Evolutionary conservation across 805 yeast species (phyloP), one percentile per base, ranked within the genome.

Genomic region (Cyberlindnera veronae): DNA sequence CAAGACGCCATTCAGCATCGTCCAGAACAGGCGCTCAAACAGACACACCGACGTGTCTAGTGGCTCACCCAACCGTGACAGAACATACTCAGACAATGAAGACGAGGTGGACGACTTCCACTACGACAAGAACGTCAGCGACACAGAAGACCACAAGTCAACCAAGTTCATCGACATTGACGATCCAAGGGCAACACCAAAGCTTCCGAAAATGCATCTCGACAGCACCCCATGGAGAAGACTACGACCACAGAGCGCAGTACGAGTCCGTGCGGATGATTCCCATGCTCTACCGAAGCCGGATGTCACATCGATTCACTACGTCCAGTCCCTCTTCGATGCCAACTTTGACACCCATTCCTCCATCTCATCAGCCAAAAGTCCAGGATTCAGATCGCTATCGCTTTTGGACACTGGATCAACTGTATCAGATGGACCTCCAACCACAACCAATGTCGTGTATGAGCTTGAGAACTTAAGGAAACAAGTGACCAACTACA

Each of bases 401-500:
- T 54, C 58, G 1, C 30, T 51, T 18, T 55, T 53, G 35, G 59
- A 54, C 10, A 36, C 38, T 3, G 38, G 40, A 14, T 32, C 42
- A 4, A 40, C 42, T 4, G 42, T 40, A 11, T 44, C 47, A 3
- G 36, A 41, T 3, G 33, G 39, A 5, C 44, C 39, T 1, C 41
- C 54, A 7, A 38, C 53, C 6, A 43, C 52, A 15, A 46, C 43
- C 1, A 41, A 32, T 10, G 36, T 36, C 18, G 15, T 45, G 0
- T 29, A 29, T 16, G 73, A 68, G 42, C 46, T 67, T 21, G 68
- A 66, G 38, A 57, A 58, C n/a, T 44, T 74, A 33, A 57, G 66
- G 36, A 57, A 58, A 34, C 70, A 72, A 36, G 46, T 76, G 12
- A 71, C 71, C 10, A 61, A 63, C 11, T 62, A 71, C 27, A 70